Evolutionary conservation across 768 basidiomycete species (phyloP), one percentile per base, ranked within the genome.

Genomic region (Glaciozyma martinii): DNA sequence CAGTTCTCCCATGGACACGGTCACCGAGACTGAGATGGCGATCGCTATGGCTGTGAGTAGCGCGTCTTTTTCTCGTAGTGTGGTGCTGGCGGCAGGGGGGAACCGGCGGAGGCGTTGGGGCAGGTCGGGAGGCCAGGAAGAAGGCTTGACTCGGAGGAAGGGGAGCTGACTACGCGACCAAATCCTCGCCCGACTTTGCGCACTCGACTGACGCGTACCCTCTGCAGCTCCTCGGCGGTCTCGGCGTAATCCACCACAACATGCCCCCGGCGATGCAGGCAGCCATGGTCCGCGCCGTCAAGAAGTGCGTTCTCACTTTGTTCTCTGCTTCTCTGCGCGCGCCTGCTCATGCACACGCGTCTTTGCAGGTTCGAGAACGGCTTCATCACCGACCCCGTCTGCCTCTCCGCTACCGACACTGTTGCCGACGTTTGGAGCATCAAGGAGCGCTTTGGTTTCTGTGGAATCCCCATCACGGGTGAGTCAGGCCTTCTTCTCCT

Each of bases 1-100:
- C 80, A 94, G 90, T 76, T 93, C 90, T 59, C 94, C 95, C 21
- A 99, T 99, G 95, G 95, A 99, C 80, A 99, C 95, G 53, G 95
- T 98, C 72, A 98, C 95, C 1, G 95, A 97, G 78, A 84, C 82
- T 60, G 85, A 89, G 65, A 94, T 93, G 49, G 90, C 90, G 37
- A 90, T 94, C 75, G 80, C 86, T 57, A 85, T 94, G 82, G 90
- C 91, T 77, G 89, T 92, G 76, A 79, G 87, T 78, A 61, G 70
- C 29, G 63, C n/a, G 19, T 25, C 53, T 43, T 50, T 47, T 19
- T 32, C 10, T n/a, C 32, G 15, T 21, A 10, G 5, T 10, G 3
- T 50, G n/a, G 21, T 27, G 10, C n/a, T 4, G n/a, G 13, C 27
- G 10, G 49, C 23, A 12, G 49, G 5, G 46, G 21, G 46, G 16